Base-by-base conservation (phyloP, 2,329 filamentous ascomycete genomes). In the Alternaria angustiovoidea region DNA sequence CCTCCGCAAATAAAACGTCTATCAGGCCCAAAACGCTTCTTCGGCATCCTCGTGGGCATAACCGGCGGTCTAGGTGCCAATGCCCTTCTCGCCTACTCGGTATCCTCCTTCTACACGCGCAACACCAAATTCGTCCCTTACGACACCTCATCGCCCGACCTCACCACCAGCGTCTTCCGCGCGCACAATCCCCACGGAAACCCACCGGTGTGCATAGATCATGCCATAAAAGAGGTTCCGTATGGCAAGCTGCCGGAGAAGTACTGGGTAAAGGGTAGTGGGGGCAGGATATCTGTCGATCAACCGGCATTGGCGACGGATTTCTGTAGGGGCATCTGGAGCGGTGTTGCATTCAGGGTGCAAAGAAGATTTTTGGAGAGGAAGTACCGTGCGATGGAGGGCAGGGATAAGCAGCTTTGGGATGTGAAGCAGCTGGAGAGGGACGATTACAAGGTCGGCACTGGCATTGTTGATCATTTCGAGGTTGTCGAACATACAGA, bases 401-500 rank as follows among this genome's bases (percentile, higher is more conserved):
- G 76, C 0, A 47, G 77, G 47, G 71, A 76, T 34, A 61, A 62
- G 1, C 63, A 76, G 38, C 65, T 80, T 1, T 80, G 78, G 78
- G 74, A 75, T 42, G 70, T 73, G 54, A 69, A 71, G 53, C 67
- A 79, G 47, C 57, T 80, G 54, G 71, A 64, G 30, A 66, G 64
- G 58, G 73, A 67, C 20, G 71, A 70, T 18, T 80, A 80, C 60
- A 28, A 56, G 9, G 71, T 79, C 3, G 77, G 78, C 4, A 78
- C 76, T 3, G 69, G 64, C 36, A 78, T 80, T 64, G 74, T 71
- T 28, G 78, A 80, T 68, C 78, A 80, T 63, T 80, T 80, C 44
- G 78, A 80, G 70, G 78, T 80, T n/a, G 60, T 80, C 39, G 72
- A 78, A 26, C 72, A 76, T 51, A 64, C 64, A 9, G 59, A 65